These are phyloP conservation scores for Phytophthora pseudosyringae DNA, from an alignment of 352 stramenopile genomes.

Conservation along the genomic window DNA sequence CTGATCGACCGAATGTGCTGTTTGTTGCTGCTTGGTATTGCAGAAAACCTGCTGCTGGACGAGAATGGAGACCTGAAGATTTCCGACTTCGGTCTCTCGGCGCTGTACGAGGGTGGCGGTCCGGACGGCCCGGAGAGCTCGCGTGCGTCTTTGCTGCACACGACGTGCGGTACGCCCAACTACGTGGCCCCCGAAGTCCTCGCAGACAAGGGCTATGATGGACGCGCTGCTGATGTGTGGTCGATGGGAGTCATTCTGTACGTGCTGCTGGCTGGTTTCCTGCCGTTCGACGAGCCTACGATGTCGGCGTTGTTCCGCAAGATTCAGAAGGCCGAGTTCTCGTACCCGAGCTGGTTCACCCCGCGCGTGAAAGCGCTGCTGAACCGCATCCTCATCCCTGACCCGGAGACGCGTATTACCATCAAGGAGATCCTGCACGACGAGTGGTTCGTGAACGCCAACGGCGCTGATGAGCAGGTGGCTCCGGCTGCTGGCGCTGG, in stretches of 20 bases:
- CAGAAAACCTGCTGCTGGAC: conserved; percentile 96
- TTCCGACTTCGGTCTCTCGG: conserved; percentile 98
- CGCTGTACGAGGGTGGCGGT: conserved; percentile 89
- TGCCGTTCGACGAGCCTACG: conserved; percentile 95
- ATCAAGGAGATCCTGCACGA: conserved; percentile 92
- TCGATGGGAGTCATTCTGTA: conserved; percentile 99
- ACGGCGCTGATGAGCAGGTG: conserved; percentile 44
- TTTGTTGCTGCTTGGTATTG: conserved; percentile 12
- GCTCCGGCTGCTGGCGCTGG: conserved; percentile 21
- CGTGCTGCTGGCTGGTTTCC: conserved; percentile 91
- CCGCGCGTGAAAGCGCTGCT: conserved; percentile 89
- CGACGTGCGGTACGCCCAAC: conserved; percentile 97
- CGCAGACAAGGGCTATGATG: conserved; percentile 95
- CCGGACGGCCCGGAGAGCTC: conserved; percentile 85
- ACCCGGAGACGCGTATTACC: conserved; percentile 88
- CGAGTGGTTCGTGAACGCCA: conserved; percentile 88
- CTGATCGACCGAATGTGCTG: too few relatives aligned
- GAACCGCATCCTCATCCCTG: conserved; percentile 93
- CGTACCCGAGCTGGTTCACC: conserved; percentile 94
- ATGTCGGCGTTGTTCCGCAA: conserved; percentile 97
- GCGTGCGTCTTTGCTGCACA: conserved; percentile 92
- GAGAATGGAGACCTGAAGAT: conserved; percentile 98
- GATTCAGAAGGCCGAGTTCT: conserved; percentile 97
- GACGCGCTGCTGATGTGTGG: conserved; percentile 95
- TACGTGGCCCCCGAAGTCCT: conserved; percentile 96